Evolutionary conservation across 2,329 filamentous ascomycete genomes (phyloP).

Genomic region (Pestalotiopsis fici): DNA sequence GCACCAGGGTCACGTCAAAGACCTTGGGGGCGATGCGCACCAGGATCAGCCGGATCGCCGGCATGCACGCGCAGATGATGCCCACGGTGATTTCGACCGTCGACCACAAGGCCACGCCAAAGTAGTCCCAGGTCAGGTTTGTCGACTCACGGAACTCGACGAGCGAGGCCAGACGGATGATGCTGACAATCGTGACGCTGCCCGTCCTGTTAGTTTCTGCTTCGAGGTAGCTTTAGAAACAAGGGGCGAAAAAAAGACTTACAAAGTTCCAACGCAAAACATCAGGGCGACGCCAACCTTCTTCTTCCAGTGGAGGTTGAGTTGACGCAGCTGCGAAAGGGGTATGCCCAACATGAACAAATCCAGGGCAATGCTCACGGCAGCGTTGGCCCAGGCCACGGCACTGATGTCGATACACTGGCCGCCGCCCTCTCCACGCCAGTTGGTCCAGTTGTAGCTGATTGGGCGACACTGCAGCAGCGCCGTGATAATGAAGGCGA

Average conservation of each 20-base stretch:
- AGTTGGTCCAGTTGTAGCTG: slow-evolving; percentile 36
- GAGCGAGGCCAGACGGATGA: slow-evolving; percentile 31
- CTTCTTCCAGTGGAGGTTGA: slow-evolving; percentile 47
- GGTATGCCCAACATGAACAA: slow-evolving; percentile 42
- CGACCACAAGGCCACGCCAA: slow-evolving; percentile 31
- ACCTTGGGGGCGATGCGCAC: slow-evolving; percentile 10
- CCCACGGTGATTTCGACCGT: slow-evolving; percentile 33
- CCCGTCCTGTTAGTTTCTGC: neutral
- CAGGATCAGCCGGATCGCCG: slow-evolving; percentile 11
- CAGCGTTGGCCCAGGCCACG: slow-evolving; percentile 37
- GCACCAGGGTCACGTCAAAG: neutral
- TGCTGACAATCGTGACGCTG: slow-evolving; percentile 32
- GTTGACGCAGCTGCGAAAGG: slow-evolving; percentile 39
- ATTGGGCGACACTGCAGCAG: slow-evolving; percentile 35
- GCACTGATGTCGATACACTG: slow-evolving; percentile 28
- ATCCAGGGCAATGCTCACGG: slow-evolving; percentile 42
- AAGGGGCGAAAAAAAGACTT: slow-evolving; percentile 15
- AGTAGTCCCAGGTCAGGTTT: slow-evolving; percentile 32
- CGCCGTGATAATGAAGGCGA: slow-evolving; percentile 22
- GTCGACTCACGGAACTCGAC: slow-evolving; percentile 26
- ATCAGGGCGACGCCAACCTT: slow-evolving; percentile 47
- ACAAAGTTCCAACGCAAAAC: slow-evolving; percentile 45
- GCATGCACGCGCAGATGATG: slow-evolving; percentile 15
- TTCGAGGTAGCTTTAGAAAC: slow-evolving; percentile 13
- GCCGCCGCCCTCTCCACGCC: slow-evolving; percentile 34